These are phyloP conservation scores for thale cress (Arabidopsis thaliana) DNA, from an alignment of 345 rosid genomes.

Conservation along the genomic window TAIR10.1 NC_003076.8:26417001-26417500, in stretches of 20 bases:
- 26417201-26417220: neutral
- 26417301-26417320: neutral
- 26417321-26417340: neutral
- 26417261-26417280: slow-evolving; percentile 12
- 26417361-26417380: neutral
- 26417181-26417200: too few species aligned
- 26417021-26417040: slow-evolving; percentile 9
- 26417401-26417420: neutral
- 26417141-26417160: neutral
- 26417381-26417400: neutral
- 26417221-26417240: neutral
- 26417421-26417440: slow-evolving; percentile 15
- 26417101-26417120: too few species aligned
- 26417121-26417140: neutral
- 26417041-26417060: neutral
- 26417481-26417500: slow-evolving; percentile 76
- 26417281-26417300: slow-evolving; percentile 1
- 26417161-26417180: neutral
- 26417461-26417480: slow-evolving; percentile 49
- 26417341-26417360: neutral
- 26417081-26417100: neutral
- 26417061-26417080: neutral
- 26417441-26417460: slow-evolving; percentile 28
- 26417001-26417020: slow-evolving; percentile 23
- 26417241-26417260: neutral